A percentile compares a stretch with the other conserved stretches of the same genome.
phyloP scores from a whole-genome alignment of 2,329 filamentous ascomycete species.

The Verticillium isaacii region DNA sequence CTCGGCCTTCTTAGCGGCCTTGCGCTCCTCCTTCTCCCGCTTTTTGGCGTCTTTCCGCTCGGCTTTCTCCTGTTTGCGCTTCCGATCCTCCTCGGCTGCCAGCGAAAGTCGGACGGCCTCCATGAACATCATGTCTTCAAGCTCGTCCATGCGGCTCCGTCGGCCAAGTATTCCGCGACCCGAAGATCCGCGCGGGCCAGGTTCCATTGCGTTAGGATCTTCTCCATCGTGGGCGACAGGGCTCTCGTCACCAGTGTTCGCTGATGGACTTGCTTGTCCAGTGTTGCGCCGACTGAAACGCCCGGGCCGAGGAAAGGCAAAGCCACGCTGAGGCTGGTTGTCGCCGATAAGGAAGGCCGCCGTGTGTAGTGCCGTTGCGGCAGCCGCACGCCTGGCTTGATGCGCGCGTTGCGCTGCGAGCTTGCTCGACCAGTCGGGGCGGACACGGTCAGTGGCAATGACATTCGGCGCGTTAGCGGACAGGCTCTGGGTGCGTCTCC shows the following conservation, averaged over 20 bases:
- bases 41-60: constrained; percentile 79
- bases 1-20: constrained; percentile 61
- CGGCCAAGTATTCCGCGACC: constrained; percentile 22
- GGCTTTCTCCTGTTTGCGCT: constrained; percentile 78
- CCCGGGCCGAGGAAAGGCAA: constrained; percentile 33
- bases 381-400: constrained; percentile 79
- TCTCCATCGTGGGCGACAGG: constrained; percentile 19
- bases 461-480: constrained; percentile 82
- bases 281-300: constrained; percentile 55
- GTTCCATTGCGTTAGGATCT: constrained; percentile 25
- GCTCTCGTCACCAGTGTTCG: constrained; percentile 22
- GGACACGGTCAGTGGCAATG: constrained; percentile 85
- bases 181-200: constrained; percentile 24
- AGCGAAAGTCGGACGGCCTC: constrained; percentile 89
- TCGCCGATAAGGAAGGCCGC: constrained; percentile 87
- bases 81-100: constrained; percentile 90
- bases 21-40: constrained; percentile 78
- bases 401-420: constrained; percentile 80
- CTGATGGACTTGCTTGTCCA: constrained; percentile 26
- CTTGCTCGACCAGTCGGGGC: constrained; percentile 93
- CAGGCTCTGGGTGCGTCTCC: constrained; percentile 53
- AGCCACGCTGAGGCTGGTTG: constrained; percentile 45
- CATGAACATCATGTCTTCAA: constrained; percentile 98
- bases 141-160: constrained; percentile 67
- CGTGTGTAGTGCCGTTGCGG: constrained; percentile 89